Conservation (phyloP, 768 basidiomycete genomes). For the Cystobasidium ongulense region DNA sequence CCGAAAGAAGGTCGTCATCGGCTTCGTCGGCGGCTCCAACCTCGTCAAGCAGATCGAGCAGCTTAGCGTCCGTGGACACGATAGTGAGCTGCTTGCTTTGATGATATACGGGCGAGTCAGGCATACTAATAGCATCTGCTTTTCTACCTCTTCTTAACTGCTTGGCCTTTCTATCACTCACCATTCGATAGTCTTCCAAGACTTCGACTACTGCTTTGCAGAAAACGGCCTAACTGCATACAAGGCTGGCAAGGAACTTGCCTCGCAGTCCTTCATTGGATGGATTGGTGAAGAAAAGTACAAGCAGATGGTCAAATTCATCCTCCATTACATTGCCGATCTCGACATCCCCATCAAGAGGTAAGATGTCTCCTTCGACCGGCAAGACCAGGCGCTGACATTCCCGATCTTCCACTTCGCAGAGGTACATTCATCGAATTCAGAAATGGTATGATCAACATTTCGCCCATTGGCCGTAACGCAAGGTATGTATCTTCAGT, state of each 20-base stretch:
- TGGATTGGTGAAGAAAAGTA: slow-evolving; percentile 84
- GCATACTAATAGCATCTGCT: background rate
- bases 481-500: slow-evolving; percentile 58
- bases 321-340: slow-evolving; percentile 87
- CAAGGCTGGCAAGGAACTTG: slow-evolving; percentile 67
- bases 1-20: slow-evolving; percentile 65
- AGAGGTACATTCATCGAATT: slow-evolving; percentile 97
- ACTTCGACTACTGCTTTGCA: slow-evolving; percentile 83
- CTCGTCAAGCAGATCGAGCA: slow-evolving; percentile 81
- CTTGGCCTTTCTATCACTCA: too few relatives aligned
- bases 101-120: background rate
- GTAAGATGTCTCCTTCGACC: slow-evolving; percentile 46
- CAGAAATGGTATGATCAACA: slow-evolving; percentile 93
- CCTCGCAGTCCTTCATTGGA: slow-evolving; percentile 77
- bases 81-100: slow-evolving; percentile 48
- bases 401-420: background rate
- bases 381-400: background rate
- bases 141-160: too few relatives aligned
- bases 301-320: slow-evolving; percentile 83
- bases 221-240: slow-evolving; percentile 92
- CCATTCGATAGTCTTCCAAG: slow-evolving; percentile 55
- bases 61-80: slow-evolving; percentile 54
- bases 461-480: slow-evolving; percentile 91
- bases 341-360: slow-evolving; percentile 89
- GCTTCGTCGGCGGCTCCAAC: slow-evolving; percentile 92